Percentiles rank a stretch among this genome's conserved stretches.
Evolutionary conservation across 805 yeast genomes (phyloP).

Genomic region (Metschnikowia dekortorum): DNA sequence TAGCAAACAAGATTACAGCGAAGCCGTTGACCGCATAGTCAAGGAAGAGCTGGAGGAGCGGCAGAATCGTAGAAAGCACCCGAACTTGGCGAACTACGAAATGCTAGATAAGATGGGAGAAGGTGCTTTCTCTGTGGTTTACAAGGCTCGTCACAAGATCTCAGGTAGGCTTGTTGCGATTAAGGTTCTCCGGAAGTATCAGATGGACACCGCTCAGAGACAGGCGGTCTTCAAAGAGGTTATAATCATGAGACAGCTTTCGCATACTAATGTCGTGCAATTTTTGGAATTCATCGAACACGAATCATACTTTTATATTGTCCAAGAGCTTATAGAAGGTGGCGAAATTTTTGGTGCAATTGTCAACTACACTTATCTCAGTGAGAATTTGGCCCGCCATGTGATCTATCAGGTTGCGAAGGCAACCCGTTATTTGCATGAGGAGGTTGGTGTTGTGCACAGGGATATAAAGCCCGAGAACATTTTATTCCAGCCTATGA

Average conservation of each 20-base stretch:
- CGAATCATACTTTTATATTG: constrained; percentile 51
- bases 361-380: constrained; percentile 70
- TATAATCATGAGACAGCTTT: constrained; percentile 60
- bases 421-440: constrained; percentile 65
- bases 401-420: constrained; percentile 67
- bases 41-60: constrained; percentile 11
- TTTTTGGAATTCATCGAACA: constrained; percentile 53
- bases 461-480: constrained; percentile 83
- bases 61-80: constrained; percentile 6
- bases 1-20: constrained; percentile 7
- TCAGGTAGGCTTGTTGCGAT: constrained; percentile 55
- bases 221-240: constrained; percentile 66
- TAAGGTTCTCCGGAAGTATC: constrained; percentile 64
- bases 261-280: constrained; percentile 58
- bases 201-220: constrained; percentile 48
- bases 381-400: constrained; percentile 69
- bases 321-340: constrained; percentile 66
- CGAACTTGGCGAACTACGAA: constrained; percentile 21
- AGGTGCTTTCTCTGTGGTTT: constrained; percentile 90
- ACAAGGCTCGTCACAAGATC: constrained; percentile 55
- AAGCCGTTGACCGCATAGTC: constrained; percentile 11
- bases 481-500: constrained; percentile 56
- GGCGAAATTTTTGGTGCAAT: constrained; percentile 81
- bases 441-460: constrained; percentile 61
- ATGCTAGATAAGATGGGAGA: constrained; percentile 51